phyloP scores from a whole-genome alignment of 345 rosid genomes.

The Citrus reticulata region DNA sequence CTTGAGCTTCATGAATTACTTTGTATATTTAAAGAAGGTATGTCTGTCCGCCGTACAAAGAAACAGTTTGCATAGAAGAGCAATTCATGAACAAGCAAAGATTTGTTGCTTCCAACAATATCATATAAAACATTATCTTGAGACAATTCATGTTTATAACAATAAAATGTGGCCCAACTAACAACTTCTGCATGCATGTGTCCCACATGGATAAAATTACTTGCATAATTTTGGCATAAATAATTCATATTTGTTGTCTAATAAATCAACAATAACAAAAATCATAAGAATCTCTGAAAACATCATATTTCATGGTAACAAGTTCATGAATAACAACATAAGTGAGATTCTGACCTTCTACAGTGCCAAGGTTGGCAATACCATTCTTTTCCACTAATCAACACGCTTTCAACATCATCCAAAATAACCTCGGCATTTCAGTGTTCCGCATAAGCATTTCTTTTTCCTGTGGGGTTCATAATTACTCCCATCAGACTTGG shows the following conservation, averaged over 20 bases:
- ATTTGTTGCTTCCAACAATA: not conserved
- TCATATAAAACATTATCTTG: not conserved
- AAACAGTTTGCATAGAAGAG: not conserved
- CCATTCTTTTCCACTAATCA: not conserved
- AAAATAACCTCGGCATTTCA: constrained; percentile 63
- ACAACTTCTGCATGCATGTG: not conserved
- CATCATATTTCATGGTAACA: not conserved
- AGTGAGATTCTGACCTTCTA: not conserved
- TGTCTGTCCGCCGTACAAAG: not conserved
- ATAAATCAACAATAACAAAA: not conserved
- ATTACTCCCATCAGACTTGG: constrained; percentile 26
- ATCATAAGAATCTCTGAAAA: not conserved
- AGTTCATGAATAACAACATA: not conserved
- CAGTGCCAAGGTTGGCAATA: not conserved
- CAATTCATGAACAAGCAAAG: not conserved
- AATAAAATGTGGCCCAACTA: not conserved
- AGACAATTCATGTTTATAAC: not conserved
- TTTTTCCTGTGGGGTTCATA: constrained; percentile 29
- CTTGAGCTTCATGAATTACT: not conserved
- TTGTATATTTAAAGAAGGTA: not conserved
- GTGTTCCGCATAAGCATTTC: constrained; percentile 71
- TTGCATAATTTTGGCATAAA: not conserved
- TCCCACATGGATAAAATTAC: not conserved
- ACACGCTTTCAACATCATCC: constrained; percentile 28
- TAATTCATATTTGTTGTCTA: not conserved